Evolutionary conservation across 495 filamentous ascomycete genomes (phyloP).

Genomic region (Tuber indicum): DNA sequence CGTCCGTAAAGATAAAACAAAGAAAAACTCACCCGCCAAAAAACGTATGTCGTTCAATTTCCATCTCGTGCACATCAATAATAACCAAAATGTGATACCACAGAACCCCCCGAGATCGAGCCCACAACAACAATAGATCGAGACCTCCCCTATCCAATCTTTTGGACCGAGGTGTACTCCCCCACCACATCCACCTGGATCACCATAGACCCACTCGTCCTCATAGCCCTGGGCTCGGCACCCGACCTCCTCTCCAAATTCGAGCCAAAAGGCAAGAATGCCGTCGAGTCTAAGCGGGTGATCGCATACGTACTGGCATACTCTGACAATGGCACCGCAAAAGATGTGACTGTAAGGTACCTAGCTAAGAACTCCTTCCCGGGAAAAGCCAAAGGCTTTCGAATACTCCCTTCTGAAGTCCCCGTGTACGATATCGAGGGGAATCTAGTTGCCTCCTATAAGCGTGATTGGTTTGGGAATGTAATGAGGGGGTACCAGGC

Average conservation of each 20-base stretch:
- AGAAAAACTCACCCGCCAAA: slow-evolving; percentile 35
- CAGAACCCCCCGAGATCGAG: slow-evolving; percentile 16
- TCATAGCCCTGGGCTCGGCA: slow-evolving; percentile 59
- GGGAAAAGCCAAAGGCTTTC: slow-evolving; percentile 81
- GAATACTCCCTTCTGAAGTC: slow-evolving; percentile 68
- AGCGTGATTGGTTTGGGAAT: slow-evolving; percentile 79
- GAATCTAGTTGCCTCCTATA: slow-evolving; percentile 62
- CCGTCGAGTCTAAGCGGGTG: slow-evolving; percentile 78
- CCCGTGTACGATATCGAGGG: slow-evolving; percentile 66
- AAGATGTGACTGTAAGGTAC: slow-evolving; percentile 92
- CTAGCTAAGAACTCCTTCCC: slow-evolving; percentile 76
- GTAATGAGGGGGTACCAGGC: slow-evolving; percentile 63
- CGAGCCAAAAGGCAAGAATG: slow-evolving; percentile 72
- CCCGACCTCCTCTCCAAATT: slow-evolving; percentile 66
- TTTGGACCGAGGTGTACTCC: slow-evolving; percentile 88
- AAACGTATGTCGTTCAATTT: slow-evolving; percentile 17
- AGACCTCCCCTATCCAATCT: slow-evolving; percentile 75
- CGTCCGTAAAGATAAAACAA: not conserved
- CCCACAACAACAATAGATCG: slow-evolving; percentile 49
- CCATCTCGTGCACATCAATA: slow-evolving; percentile 17
- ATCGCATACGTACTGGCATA: slow-evolving; percentile 88
- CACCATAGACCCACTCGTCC: slow-evolving; percentile 67
- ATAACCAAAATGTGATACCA: slow-evolving; percentile 23
- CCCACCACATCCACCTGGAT: slow-evolving; percentile 70
- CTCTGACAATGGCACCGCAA: slow-evolving; percentile 78